Evolutionary conservation across 345 rosid species (phyloP), one percentile per base, ranked within the genome.

Genomic region (Linum usitatissimum): DNA sequence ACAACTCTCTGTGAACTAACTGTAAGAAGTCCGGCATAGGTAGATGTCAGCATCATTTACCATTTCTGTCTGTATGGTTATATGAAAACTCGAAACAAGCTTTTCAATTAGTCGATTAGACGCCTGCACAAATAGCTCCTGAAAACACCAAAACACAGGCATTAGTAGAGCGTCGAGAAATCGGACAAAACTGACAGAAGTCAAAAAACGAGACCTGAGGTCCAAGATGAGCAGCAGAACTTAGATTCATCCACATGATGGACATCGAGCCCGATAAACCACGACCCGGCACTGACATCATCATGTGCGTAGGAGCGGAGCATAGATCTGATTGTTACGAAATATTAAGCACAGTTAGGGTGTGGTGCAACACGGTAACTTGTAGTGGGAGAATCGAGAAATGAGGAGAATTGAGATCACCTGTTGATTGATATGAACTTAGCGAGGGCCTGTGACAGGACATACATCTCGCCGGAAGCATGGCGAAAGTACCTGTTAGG

Each of bases 61-160:
- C 17, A 15, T 45, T 45, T 45, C 17, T 10, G 28, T 45, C 51
- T 45, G 17, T 45, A 9, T 55, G 30, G 23, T 18, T 28, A 18
- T 18, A 55, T 55, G 30, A 1, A 34, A 34, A 19, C 59, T 18
- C 1, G 59, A 45, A 45, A 5, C 17, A 45, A 18, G 30, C 23
- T 20, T 6, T 20, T 7, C 6, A 4, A 34, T 34, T 34, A 34
- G 38, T 28, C 20, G 60, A 49, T 76, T 65, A 81, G 58, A 86
- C 92, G 65, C 87, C 90, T 56, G 90, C 80, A 64, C 90, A 86
- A 62, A 86, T 79, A 58, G 90, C 84, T 71, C 87, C 90, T 86
- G 89, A 58, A 75, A 77, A 28, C 30, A 28, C 9, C 9, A 12
- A 8, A 8, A 9, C 13, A 2, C 7, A 2, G 59, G 12, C 5